Evolutionary conservation across 768 basidiomycete species (phyloP).

Genomic region (Mycena vitilis): DNA sequence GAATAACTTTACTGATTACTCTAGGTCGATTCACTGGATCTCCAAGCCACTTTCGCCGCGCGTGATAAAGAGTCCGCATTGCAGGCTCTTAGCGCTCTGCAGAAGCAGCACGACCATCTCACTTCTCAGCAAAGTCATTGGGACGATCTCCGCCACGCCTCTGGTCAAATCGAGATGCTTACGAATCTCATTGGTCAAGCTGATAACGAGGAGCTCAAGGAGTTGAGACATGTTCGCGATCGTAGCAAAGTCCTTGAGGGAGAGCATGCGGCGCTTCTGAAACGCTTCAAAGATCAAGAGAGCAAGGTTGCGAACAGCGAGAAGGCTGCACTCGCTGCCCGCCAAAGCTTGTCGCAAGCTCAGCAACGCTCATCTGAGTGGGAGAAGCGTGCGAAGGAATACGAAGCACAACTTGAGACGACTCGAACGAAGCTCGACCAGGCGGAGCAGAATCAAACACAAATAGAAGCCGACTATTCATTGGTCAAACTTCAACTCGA

Average conservation of each 20-base stretch:
- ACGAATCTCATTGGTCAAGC: slow-evolving; percentile 69
- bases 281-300: slow-evolving; percentile 80
- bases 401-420: slow-evolving; percentile 71
- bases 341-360: slow-evolving; percentile 74
- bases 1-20: slow-evolving; percentile 26
- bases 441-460: slow-evolving; percentile 69
- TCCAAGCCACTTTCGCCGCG: slow-evolving; percentile 64
- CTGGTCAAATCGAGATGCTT: slow-evolving; percentile 80
- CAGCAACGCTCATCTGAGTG: slow-evolving; percentile 85
- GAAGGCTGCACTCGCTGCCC: slow-evolving; percentile 63
- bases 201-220: slow-evolving; percentile 79
- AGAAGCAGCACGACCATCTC: slow-evolving; percentile 70
- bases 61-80: slow-evolving; percentile 72
- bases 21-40: slow-evolving; percentile 72
- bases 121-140: slow-evolving; percentile 76
- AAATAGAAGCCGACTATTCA: slow-evolving; percentile 79
- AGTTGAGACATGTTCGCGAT: slow-evolving; percentile 76
- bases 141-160: slow-evolving; percentile 78
- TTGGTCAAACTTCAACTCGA: slow-evolving; percentile 78
- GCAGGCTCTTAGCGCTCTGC: slow-evolving; percentile 63
- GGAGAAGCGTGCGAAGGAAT: slow-evolving; percentile 82
- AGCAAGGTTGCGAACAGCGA: slow-evolving; percentile 70
- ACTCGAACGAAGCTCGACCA: slow-evolving; percentile 73
- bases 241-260: slow-evolving; percentile 71
- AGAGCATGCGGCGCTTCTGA: slow-evolving; percentile 75